These are phyloP conservation scores for Umbelopsis sp. DNA, from an alignment of 192 early-diverging fungal species.

Conservation along the genomic window DNA sequence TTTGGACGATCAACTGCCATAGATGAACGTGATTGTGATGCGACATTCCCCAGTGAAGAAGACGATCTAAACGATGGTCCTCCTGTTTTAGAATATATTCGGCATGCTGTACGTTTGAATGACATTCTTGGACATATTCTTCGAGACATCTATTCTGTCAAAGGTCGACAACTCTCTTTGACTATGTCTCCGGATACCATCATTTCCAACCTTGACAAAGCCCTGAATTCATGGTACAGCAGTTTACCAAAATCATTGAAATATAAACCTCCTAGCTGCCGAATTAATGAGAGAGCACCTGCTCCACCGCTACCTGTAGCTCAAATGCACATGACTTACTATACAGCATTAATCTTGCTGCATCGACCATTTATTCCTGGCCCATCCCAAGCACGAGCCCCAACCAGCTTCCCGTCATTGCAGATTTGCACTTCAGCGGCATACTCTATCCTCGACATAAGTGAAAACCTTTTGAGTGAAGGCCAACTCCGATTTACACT, in stretches of 20 bases:
- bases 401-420: conserved; percentile 32
- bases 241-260: conserved; percentile 45
- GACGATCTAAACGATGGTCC: conserved; percentile 23
- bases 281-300: conserved; percentile 23
- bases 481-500: conserved; percentile 17
- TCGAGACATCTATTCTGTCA: conserved; percentile 51
- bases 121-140: conserved; percentile 57
- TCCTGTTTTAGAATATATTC: conserved; percentile 32
- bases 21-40: conserved; percentile 50
- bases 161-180: conserved; percentile 29
- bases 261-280: conserved; percentile 42
- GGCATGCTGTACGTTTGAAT: conserved; percentile 46
- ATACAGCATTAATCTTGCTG: conserved; percentile 50
- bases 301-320: conserved; percentile 26
- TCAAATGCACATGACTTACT: conserved; percentile 52
- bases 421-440: conserved; percentile 32
- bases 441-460: conserved; percentile 28
- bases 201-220: conserved; percentile 28
- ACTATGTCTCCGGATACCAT: conserved; percentile 29
- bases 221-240: conserved; percentile 43
- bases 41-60: conserved; percentile 37
- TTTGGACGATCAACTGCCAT: conserved; percentile 60
- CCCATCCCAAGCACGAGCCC: conserved; percentile 22
- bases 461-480: conserved; percentile 30
- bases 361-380: conserved; percentile 57